Evolutionary conservation across 768 basidiomycete genomes (phyloP).

Genomic region (Candolleomyces efflorescens): DNA sequence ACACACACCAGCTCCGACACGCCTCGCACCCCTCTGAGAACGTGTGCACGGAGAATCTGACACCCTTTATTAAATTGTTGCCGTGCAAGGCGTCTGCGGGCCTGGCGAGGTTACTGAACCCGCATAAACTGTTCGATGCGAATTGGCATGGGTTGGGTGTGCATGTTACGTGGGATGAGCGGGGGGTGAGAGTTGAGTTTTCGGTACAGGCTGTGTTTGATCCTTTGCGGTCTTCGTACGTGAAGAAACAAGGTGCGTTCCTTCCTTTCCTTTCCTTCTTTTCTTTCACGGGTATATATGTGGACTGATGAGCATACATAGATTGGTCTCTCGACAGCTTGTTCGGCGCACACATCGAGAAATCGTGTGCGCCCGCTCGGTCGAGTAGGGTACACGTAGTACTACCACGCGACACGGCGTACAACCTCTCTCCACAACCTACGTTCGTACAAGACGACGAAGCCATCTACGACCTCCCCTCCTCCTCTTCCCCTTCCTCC

Average conservation of each 20-base stretch:
- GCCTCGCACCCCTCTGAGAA: conserved; percentile 77
- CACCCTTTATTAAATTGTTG: conserved; percentile 90
- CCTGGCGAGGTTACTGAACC: conserved; percentile 76
- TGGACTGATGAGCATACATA: conserved; percentile 27
- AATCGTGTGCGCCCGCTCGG: conserved; percentile 65
- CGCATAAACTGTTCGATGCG: conserved; percentile 82
- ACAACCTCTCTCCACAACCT: conserved; percentile 52
- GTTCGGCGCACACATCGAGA: conserved; percentile 63
- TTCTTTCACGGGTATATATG: no score
- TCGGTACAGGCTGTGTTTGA: conserved; percentile 83
- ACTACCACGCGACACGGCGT: conserved; percentile 38
- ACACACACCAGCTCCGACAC: conserved; percentile 60
- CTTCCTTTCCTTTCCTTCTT: neutral
- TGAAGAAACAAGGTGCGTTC: conserved; percentile 48
- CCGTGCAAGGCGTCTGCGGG: conserved; percentile 92
- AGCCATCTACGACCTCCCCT: conserved; percentile 45
- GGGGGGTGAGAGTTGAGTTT: conserved; percentile 60
- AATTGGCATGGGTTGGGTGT: conserved; percentile 90
- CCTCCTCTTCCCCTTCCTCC: conserved; percentile 6
- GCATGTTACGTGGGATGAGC: conserved; percentile 62
- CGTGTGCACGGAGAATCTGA: conserved; percentile 97
- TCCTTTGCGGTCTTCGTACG: conserved; percentile 55
- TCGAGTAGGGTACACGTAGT: conserved; percentile 51
- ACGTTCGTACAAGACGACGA: conserved; percentile 24
- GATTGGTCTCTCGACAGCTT: conserved; percentile 73